Evolutionary conservation across 768 basidiomycete species (phyloP).

Genomic region (Lenzites betulinus): DNA sequence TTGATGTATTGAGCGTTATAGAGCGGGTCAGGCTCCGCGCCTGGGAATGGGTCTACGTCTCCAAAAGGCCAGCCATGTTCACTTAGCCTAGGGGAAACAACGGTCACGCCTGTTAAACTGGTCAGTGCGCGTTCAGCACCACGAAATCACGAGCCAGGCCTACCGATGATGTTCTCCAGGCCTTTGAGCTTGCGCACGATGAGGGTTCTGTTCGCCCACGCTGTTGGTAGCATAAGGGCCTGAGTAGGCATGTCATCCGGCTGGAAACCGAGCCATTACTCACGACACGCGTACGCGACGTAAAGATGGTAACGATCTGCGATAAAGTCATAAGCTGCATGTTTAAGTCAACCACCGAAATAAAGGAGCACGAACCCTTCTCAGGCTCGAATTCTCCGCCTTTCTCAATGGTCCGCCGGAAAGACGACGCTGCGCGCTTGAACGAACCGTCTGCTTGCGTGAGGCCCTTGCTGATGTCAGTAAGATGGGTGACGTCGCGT

Average conservation of each 20-base stretch:
- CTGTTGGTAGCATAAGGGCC: constrained; percentile 41
- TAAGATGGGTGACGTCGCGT: constrained; percentile 38
- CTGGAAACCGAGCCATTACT: no score
- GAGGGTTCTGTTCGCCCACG: constrained; percentile 92
- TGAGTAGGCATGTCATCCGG: background rate
- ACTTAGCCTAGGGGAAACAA: constrained; percentile 88
- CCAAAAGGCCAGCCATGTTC: constrained; percentile 87
- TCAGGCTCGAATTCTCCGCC: constrained; percentile 73
- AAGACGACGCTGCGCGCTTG: constrained; percentile 54
- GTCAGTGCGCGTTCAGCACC: no score
- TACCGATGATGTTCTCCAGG: constrained; percentile 80
- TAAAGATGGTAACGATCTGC: constrained; percentile 90
- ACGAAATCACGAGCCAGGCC: no score
- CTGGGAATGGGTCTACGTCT: constrained; percentile 64
- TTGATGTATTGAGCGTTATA: constrained; percentile 70
- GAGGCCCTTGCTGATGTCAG: constrained; percentile 58
- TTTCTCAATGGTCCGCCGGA: constrained; percentile 55
- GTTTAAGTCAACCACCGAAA: no score
- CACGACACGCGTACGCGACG: constrained; percentile 85
- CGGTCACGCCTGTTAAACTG: constrained; percentile 56
- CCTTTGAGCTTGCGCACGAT: constrained; percentile 93
- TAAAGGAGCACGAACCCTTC: no score
- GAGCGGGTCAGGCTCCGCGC: constrained; percentile 74
- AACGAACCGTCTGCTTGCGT: constrained; percentile 65
- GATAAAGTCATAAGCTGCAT: no score